Percentiles rank a stretch among this genome's conserved stretches.
phyloP scores from a whole-genome alignment of 1,139 yeast genomes.

The Barnettozyma hawaiiensis region DNA sequence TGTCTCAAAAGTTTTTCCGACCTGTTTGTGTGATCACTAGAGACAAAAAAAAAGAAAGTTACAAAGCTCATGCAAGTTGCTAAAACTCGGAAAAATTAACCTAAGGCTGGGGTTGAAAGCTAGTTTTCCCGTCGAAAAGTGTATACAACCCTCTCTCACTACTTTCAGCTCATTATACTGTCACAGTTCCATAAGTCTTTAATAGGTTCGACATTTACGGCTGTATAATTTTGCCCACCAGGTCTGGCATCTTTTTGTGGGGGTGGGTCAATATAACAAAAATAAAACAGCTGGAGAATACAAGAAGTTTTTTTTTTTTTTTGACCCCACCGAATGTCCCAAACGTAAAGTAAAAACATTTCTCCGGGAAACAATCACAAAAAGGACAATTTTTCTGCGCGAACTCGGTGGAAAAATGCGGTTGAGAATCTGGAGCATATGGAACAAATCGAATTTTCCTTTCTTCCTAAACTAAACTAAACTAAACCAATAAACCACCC shows the following conservation, averaged over 20 bases:
- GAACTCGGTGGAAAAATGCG: not conserved
- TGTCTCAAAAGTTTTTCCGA: not conserved
- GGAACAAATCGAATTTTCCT: not conserved
- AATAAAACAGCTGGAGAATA: not conserved
- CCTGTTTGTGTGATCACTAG: not conserved
- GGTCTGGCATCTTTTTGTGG: no score
- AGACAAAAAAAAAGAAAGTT: not conserved
- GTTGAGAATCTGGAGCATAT: not conserved
- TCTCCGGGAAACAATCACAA: constrained; percentile 1
- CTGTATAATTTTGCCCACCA: no score
- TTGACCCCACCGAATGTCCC: not conserved
- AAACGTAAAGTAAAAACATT: not conserved
- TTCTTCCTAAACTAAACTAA: not conserved
- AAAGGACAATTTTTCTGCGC: not conserved
- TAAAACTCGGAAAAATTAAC: not conserved
- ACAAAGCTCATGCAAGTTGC: not conserved
- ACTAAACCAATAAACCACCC: not conserved
- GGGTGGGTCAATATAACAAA: no score
- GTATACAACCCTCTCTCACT: no score
- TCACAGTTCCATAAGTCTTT: no score
- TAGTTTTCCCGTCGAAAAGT: not conserved
- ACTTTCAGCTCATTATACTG: no score
- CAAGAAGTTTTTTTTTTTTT: not conserved
- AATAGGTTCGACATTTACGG: no score
- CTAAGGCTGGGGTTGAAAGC: not conserved